Percentiles rank a stretch among this genome's conserved stretches.
These are phyloP conservation scores for Alopecurus myosuroides DNA, from an alignment of 176 grass and related monocot species.

Conservation along the genomic window DNA sequence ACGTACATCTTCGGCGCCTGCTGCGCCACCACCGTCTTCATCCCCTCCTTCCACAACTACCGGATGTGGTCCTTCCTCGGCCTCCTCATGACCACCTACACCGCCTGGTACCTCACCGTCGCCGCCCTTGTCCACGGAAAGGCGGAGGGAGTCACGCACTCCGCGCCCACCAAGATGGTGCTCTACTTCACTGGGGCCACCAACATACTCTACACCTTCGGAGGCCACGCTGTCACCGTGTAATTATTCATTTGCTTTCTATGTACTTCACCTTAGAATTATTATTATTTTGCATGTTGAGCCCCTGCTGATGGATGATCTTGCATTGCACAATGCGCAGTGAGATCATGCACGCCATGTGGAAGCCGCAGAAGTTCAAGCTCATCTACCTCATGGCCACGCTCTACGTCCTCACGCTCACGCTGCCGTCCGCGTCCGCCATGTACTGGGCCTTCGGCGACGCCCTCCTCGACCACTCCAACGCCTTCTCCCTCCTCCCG, in stretches of 20 bases:
- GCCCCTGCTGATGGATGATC: background rate
- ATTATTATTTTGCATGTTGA: background rate
- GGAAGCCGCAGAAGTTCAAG: conserved; percentile 97
- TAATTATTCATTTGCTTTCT: conserved; percentile 2
- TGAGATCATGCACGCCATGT: conserved; percentile 99
- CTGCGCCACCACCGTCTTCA: conserved; percentile 91
- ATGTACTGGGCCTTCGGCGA: conserved; percentile 98
- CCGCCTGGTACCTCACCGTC: conserved; percentile 87
- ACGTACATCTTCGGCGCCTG: conserved; percentile 98
- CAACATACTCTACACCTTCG: conserved; percentile 99
- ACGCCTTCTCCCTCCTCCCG: conserved; percentile 91
- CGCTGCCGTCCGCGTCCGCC: conserved; percentile 80
- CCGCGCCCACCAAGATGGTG: conserved; percentile 81
- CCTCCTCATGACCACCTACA: conserved; percentile 86
- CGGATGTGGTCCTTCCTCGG: conserved; percentile 95
- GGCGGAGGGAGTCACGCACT: conserved; percentile 69
- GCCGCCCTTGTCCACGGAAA: conserved; percentile 67
- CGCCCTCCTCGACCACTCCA: conserved; percentile 81
- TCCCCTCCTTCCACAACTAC: conserved; percentile 98
- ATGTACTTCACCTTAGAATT: background rate
- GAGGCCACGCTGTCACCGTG: conserved; percentile 98
- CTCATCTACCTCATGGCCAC: conserved; percentile 79
- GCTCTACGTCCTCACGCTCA: conserved; percentile 82
- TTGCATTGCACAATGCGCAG: conserved; percentile 14
- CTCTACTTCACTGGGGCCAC: conserved; percentile 97